phyloP scores from a whole-genome alignment of 2,329 filamentous ascomycete genomes.

The Trichoderma arundinaceum region DNA sequence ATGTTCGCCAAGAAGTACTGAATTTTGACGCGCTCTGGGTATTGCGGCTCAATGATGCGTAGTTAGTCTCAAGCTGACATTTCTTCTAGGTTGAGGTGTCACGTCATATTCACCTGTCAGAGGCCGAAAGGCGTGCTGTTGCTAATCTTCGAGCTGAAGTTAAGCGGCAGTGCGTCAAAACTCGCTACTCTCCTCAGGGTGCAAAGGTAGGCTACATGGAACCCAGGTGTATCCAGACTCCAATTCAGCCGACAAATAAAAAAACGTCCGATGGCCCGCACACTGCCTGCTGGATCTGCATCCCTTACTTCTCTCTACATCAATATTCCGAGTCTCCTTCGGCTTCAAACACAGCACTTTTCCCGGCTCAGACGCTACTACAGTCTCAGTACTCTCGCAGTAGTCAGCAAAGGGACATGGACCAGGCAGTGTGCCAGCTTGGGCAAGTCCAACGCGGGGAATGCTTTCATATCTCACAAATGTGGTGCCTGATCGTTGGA shows the following conservation, averaged over 20 bases:
- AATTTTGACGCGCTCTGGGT: constrained; percentile 53
- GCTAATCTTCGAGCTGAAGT: constrained; percentile 47
- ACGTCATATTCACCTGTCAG: constrained; percentile 43
- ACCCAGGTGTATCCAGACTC: constrained; percentile 47
- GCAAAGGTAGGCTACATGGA: constrained; percentile 51
- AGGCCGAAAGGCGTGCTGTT: constrained; percentile 44
- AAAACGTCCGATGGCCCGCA: constrained; percentile 34
- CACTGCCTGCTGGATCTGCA: constrained; percentile 49
- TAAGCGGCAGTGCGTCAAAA: constrained; percentile 46
- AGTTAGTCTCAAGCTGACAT: constrained; percentile 25
- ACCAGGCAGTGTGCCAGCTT: constrained; percentile 52
- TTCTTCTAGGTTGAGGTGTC: constrained; percentile 44
- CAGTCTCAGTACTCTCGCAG: constrained; percentile 52
- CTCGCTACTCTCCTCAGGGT: constrained; percentile 47
- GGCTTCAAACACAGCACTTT: constrained; percentile 42
- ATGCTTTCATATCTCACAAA: constrained; percentile 56
- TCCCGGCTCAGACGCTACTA: constrained; percentile 52
- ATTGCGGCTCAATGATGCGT: background rate
- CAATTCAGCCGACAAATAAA: constrained; percentile 39
- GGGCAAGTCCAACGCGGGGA: constrained; percentile 43
- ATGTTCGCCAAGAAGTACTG: constrained; percentile 49
- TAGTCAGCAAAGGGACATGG: constrained; percentile 50
- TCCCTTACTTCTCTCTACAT: constrained; percentile 56
- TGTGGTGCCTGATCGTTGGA: constrained; percentile 55
- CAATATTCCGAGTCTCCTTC: constrained; percentile 49